Evolutionary conservation across 257 asterid species (phyloP).

Genomic region (Linaria vulgaris): DNA sequence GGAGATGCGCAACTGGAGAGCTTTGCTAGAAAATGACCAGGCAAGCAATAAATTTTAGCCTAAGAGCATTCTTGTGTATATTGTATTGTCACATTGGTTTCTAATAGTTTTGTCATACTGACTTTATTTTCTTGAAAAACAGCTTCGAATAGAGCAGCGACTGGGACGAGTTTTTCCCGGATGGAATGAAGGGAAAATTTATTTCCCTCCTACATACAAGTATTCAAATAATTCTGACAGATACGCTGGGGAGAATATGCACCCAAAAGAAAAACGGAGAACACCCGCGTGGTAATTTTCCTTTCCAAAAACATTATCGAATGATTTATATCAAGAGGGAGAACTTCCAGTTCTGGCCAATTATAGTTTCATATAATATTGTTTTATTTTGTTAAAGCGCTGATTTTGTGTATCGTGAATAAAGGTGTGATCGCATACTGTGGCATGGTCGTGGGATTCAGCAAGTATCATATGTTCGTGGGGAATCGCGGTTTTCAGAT

Average conservation of each 20-base stretch:
- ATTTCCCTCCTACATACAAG: constrained; percentile 91
- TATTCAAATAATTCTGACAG: constrained; percentile 83
- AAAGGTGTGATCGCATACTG: constrained; percentile 97
- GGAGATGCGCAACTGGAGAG: constrained; percentile 98
- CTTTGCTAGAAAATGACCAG: constrained; percentile 92
- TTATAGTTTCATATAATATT: neutral
- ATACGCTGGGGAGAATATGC: constrained; percentile 77
- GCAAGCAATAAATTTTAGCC: constrained; percentile 35
- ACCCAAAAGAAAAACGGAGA: constrained; percentile 78
- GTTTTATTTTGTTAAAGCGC: neutral
- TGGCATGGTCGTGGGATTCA: constrained; percentile 90
- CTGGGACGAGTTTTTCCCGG: constrained; percentile 73
- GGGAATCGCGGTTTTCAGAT: constrained; percentile 92
- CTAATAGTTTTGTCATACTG: neutral
- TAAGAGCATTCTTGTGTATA: neutral
- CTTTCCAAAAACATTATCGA: too few relatives aligned
- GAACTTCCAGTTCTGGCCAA: neutral
- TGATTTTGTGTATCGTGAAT: constrained; percentile 20
- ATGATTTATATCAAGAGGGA: neutral
- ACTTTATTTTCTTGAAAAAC: constrained; percentile 26
- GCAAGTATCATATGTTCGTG: constrained; percentile 90
- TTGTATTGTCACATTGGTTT: neutral
- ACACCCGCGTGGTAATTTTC: constrained; percentile 85
- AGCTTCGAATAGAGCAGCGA: constrained; percentile 82
- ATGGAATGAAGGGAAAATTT: constrained; percentile 88